phyloP scores from a whole-genome alignment of 2,329 filamentous ascomycete genomes.

The Biscogniauxia mediterranea region DNA sequence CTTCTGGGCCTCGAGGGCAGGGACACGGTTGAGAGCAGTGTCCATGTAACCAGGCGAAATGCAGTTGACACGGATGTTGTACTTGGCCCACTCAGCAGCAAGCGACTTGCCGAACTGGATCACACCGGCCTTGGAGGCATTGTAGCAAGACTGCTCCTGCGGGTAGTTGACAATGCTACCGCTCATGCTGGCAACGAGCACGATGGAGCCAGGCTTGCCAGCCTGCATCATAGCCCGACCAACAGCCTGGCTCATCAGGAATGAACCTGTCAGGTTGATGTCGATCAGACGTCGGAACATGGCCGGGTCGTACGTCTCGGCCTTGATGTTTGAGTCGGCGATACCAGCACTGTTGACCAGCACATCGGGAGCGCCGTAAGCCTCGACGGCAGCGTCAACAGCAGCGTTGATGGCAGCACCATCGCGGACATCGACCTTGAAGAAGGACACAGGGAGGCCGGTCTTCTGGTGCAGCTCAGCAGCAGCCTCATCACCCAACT shows the following conservation, averaged over 20 bases:
- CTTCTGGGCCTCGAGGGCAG: conserved; percentile 77
- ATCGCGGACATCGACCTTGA: conserved; percentile 76
- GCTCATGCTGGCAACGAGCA: conserved; percentile 79
- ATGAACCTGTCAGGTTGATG: conserved; percentile 78
- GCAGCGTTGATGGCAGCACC: conserved; percentile 67
- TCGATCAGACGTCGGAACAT: conserved; percentile 79
- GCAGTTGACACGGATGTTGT: conserved; percentile 78
- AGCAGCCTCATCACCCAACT: conserved; percentile 68
- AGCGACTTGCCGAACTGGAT: conserved; percentile 77
- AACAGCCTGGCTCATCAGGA: conserved; percentile 73
- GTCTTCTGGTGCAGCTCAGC: conserved; percentile 69
- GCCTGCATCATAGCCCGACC: conserved; percentile 72
- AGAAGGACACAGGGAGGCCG: conserved; percentile 72
- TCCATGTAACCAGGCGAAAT: conserved; percentile 87
- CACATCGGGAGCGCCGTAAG: conserved; percentile 69
- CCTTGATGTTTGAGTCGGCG: conserved; percentile 80
- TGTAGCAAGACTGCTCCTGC: conserved; percentile 81
- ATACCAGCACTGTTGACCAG: conserved; percentile 81
- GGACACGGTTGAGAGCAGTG: conserved; percentile 76
- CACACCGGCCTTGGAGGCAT: conserved; percentile 78
- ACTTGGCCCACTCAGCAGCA: conserved; percentile 80
- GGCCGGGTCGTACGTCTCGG: conserved; percentile 71
- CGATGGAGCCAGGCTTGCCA: conserved; percentile 68
- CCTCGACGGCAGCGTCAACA: conserved; percentile 62
- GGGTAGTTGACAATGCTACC: conserved; percentile 84